Conservation (phyloP, 208 protist species). For the Tritrichomonas musculus region DNA sequence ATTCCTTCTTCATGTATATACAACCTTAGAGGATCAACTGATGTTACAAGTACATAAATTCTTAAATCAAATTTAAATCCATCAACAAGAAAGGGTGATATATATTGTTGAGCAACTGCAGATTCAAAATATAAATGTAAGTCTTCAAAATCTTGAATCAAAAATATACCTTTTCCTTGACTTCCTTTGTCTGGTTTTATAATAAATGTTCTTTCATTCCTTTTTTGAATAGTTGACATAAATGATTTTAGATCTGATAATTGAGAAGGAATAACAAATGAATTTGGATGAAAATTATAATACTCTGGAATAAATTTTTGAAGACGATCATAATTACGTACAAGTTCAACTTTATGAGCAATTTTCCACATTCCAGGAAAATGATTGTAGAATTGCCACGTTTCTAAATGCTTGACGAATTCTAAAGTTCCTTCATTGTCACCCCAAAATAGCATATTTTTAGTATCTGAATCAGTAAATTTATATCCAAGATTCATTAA, state of each 20-base stretch:
- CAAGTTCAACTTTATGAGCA: conserved; percentile 17
- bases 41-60: conserved; percentile 35
- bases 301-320: conserved; percentile 30
- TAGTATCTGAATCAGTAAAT: neutral
- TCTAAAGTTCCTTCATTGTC: neutral
- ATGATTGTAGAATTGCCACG: neutral
- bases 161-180: conserved; percentile 36
- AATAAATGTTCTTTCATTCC: conserved; percentile 1
- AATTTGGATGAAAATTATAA: neutral
- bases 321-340: neutral
- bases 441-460: neutral
- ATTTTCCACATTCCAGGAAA: neutral
- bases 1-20: conserved; percentile 54
- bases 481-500: neutral
- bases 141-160: neutral
- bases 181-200: conserved; percentile 39
- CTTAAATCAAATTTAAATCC: conserved; percentile 41
- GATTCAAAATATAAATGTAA: neutral
- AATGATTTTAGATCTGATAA: neutral
- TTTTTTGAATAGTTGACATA: conserved; percentile 20
- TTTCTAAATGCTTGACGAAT: neutral
- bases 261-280: neutral
- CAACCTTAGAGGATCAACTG: conserved; percentile 47
- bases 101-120: conserved; percentile 36
- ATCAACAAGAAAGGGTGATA: conserved; percentile 38